A percentile compares a stretch with the other conserved stretches of the same genome.
phyloP scores from a whole-genome alignment of 805 yeast genomes.

The Teunomyces panamensis region DNA sequence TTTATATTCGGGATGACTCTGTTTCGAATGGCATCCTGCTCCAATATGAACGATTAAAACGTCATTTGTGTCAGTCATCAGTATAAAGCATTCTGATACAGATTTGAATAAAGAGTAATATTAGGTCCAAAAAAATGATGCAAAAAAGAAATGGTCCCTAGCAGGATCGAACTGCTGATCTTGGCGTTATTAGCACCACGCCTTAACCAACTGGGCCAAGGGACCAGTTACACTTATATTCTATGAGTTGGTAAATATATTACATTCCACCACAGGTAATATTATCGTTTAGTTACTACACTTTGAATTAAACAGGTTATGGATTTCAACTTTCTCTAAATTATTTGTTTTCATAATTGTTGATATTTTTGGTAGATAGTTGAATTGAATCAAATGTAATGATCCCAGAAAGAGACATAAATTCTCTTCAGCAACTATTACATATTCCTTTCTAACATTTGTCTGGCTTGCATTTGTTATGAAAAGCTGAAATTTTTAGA shows the following conservation, averaged over 20 bases:
- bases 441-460: too few relatives aligned
- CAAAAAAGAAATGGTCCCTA: constrained; percentile 20
- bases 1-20: constrained; percentile 19
- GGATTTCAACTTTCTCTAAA: too few relatives aligned
- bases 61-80: background rate
- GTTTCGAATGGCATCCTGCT: constrained; percentile 45
- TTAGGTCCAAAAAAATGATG: background rate
- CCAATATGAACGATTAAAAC: constrained; percentile 44
- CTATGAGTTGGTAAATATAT: background rate
- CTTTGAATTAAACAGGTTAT: too few relatives aligned
- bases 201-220: constrained; percentile 62
- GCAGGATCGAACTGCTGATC: constrained; percentile 49
- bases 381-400: too few relatives aligned
- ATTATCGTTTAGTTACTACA: too few relatives aligned
- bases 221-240: constrained; percentile 28
- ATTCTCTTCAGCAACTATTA: too few relatives aligned
- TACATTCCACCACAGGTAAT: too few relatives aligned
- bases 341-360: too few relatives aligned
- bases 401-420: too few relatives aligned
- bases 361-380: too few relatives aligned
- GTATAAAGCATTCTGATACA: background rate
- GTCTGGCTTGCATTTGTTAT: too few relatives aligned
- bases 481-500: too few relatives aligned
- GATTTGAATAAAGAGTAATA: background rate
- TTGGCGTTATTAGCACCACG: constrained; percentile 57